phyloP scores from a whole-genome alignment of 176 grass and related monocot species.

The Guadua angustifolia region DNA sequence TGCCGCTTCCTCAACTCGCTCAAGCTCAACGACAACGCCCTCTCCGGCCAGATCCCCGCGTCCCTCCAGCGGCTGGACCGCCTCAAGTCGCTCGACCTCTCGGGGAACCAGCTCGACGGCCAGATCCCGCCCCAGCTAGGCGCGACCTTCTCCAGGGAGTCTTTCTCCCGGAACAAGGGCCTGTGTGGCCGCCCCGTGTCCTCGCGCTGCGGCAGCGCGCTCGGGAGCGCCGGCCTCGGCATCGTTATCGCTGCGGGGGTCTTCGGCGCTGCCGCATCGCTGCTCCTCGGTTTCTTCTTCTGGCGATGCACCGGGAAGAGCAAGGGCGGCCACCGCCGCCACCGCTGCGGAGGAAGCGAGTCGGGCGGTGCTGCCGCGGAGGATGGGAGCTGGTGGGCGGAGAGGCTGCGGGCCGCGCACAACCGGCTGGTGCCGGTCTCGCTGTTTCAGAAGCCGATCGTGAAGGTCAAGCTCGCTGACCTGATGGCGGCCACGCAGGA shows the following conservation, averaged over 20 bases:
- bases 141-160: constrained; percentile 38
- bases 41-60: constrained; percentile 69
- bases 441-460: constrained; percentile 98
- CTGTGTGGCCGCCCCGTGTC: constrained; percentile 75
- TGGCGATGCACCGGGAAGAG: constrained; percentile 71
- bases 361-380: constrained; percentile 36
- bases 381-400: constrained; percentile 86
- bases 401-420: constrained; percentile 73
- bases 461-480: constrained; percentile 95
- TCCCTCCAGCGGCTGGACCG: constrained; percentile 69
- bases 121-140: constrained; percentile 65
- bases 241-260: constrained; percentile 86
- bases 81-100: constrained; percentile 79
- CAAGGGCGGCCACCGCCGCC: constrained; percentile 44
- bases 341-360: constrained; percentile 13
- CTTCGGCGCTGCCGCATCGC: constrained; percentile 73
- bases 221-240: constrained; percentile 46
- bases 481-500: constrained; percentile 80
- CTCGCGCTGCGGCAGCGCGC: constrained; percentile 46
- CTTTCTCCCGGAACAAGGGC: constrained; percentile 60
- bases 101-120: constrained; percentile 63
- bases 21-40: constrained; percentile 55
- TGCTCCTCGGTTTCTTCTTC: constrained; percentile 76
- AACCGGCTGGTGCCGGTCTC: constrained; percentile 77
- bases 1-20: constrained; percentile 82